A percentile compares a stretch with the other conserved stretches of the same genome.
Conservation (phyloP, 176 grass and related monocot species). For the Paspalum vaginatum region DNA sequence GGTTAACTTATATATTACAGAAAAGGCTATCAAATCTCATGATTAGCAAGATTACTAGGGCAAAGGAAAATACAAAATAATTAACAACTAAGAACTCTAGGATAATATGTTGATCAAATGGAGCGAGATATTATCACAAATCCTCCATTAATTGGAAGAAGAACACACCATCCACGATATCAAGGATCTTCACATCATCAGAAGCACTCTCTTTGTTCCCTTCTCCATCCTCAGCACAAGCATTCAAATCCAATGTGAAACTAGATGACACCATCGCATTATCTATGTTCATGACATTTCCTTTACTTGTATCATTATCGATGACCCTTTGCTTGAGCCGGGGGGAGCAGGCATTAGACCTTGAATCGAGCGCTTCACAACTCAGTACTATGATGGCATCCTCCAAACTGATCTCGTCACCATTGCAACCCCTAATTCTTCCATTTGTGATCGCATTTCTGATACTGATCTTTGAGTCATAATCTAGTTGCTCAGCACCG, state of each 20-base stretch:
- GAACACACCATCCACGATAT: slow-evolving; percentile 68
- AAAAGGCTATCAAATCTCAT: neutral
- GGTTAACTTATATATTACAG: slow-evolving; percentile 11
- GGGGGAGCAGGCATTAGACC: slow-evolving; percentile 50
- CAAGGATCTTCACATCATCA: slow-evolving; percentile 43
- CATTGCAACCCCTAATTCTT: slow-evolving; percentile 31
- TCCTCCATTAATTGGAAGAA: slow-evolving; percentile 46
- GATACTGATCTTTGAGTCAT: slow-evolving; percentile 42
- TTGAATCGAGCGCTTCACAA: slow-evolving; percentile 54
- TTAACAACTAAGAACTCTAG: slow-evolving; percentile 1
- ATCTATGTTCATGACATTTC: slow-evolving; percentile 1
- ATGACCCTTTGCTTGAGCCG: slow-evolving; percentile 43
- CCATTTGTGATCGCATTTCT: slow-evolving; percentile 53
- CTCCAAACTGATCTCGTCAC: slow-evolving; percentile 50
- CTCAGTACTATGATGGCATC: slow-evolving; percentile 77
- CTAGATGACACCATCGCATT: slow-evolving; percentile 31
- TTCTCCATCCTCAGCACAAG: slow-evolving; percentile 40
- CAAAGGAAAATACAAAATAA: neutral
- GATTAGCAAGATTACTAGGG: slow-evolving; percentile 8
- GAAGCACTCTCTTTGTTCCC: neutral
- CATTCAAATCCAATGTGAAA: slow-evolving; percentile 83
- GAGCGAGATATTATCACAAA: slow-evolving; percentile 38
- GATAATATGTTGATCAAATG: slow-evolving; percentile 27
- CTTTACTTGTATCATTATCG: slow-evolving; percentile 29
- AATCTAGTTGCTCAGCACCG: slow-evolving; percentile 52